These are phyloP conservation scores for Colletotrichum sublineola DNA, from an alignment of 2,329 filamentous ascomycete species.

Conservation along the genomic window DNA sequence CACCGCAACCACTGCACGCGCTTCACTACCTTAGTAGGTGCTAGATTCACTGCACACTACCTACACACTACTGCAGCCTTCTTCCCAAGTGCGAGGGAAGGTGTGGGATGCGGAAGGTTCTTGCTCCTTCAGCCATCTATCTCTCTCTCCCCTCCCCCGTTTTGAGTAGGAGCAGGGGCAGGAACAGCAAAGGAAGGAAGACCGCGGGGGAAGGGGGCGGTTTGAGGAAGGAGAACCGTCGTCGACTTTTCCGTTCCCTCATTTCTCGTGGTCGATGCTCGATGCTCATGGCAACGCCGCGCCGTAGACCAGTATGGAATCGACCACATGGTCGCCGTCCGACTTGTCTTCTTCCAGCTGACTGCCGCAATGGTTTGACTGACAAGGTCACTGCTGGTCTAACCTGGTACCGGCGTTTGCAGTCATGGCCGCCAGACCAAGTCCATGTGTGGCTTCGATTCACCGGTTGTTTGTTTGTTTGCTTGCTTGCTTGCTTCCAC, in stretches of 20 bases:
- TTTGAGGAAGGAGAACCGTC: no score
- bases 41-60: no score
- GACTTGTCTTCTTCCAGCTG: conserved; percentile 13
- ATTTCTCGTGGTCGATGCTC: no score
- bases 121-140: background rate
- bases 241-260: no score
- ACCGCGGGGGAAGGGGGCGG: background rate
- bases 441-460: background rate
- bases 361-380: conserved; percentile 16
- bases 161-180: background rate
- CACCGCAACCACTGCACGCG: conserved; percentile 4
- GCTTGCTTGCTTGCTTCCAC: background rate
- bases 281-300: background rate
- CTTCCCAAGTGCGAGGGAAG: conserved; percentile 29
- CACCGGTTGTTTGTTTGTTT: conserved; percentile 20
- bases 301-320: background rate
- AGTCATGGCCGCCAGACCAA: conserved; percentile 1
- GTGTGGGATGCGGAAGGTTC: conserved; percentile 2
- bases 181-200: background rate
- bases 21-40: no score
- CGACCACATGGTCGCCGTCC: conserved; percentile 5
- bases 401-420: background rate
- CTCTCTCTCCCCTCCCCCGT: background rate
- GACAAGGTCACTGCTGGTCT: conserved; percentile 7
- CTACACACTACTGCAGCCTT: conserved; percentile 36